Conservation (phyloP, 441 rosid genomes). For the Gossypium schwendimanii region DNA sequence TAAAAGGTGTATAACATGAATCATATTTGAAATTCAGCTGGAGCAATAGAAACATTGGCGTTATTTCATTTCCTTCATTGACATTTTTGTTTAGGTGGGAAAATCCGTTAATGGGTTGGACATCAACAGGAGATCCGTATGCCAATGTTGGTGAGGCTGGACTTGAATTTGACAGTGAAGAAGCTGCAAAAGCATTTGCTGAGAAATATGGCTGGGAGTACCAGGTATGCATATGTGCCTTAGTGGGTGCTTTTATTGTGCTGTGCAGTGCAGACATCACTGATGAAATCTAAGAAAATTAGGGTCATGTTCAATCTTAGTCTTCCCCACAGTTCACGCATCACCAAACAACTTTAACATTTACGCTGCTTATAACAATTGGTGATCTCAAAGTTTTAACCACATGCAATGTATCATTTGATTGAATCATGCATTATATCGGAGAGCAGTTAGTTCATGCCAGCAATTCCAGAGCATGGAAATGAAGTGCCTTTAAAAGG, state of each 20-base stretch:
- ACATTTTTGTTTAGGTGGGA: conserved; percentile 57
- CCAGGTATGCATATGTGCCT: conserved; percentile 36
- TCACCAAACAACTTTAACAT: background rate
- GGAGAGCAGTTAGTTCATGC: too few relatives aligned
- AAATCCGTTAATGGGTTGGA: conserved; percentile 98
- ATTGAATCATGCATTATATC: too few relatives aligned
- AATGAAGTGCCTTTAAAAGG: too few relatives aligned
- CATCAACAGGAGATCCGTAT: conserved; percentile 90
- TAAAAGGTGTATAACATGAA: background rate
- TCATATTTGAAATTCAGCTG: too few relatives aligned
- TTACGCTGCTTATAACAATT: too few relatives aligned
- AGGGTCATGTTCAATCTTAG: too few relatives aligned
- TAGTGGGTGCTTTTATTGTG: background rate
- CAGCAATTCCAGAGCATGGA: too few relatives aligned
- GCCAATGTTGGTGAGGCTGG: conserved; percentile 89
- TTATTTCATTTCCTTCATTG: background rate
- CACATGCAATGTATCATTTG: too few relatives aligned
- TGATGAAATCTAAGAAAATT: too few relatives aligned
- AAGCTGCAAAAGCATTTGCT: conserved; percentile 75
- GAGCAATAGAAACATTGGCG: background rate
- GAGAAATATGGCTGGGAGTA: conserved; percentile 86
- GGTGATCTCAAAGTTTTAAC: too few relatives aligned
- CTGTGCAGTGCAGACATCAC: background rate
- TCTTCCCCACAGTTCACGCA: background rate
- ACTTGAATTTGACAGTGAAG: conserved; percentile 60